These are phyloP conservation scores for Ascochyta clinopodiicola DNA, from an alignment of 2,329 filamentous ascomycete species.

Conservation along the genomic window DNA sequence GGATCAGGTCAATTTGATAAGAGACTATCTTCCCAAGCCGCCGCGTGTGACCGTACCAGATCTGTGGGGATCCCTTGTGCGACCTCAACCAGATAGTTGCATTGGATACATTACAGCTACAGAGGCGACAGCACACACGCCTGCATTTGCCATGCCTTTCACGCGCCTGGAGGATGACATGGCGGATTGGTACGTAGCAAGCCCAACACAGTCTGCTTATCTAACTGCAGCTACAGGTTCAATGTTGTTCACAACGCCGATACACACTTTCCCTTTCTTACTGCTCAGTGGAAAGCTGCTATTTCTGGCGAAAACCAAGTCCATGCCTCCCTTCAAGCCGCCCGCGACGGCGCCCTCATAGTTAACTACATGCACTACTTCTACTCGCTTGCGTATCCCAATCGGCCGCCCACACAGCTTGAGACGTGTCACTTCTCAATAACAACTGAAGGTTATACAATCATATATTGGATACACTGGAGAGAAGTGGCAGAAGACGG, in stretches of 20 bases:
- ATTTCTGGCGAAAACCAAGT: slow-evolving; percentile 21
- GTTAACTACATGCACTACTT: no score
- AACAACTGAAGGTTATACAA: no score
- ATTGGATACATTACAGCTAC: slow-evolving; percentile 22
- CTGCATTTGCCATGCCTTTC: background rate
- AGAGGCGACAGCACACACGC: slow-evolving; percentile 17
- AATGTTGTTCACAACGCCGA: slow-evolving; percentile 20
- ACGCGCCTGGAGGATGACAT: no score
- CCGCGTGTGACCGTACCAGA: slow-evolving; percentile 15
- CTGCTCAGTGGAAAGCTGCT: slow-evolving; percentile 22
- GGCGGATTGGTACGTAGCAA: no score
- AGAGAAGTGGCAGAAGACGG: no score
- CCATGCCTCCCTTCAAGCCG: slow-evolving; percentile 7
- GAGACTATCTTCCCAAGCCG: slow-evolving; percentile 13
- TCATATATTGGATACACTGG: no score
- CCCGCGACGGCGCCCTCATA: no score
- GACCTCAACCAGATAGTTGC: slow-evolving; percentile 23
- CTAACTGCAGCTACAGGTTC: slow-evolving; percentile 7
- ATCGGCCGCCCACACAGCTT: no score
- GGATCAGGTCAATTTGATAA: slow-evolving; percentile 21
- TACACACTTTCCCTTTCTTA: slow-evolving; percentile 23
- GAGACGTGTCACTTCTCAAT: no score
- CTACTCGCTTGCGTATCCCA: no score
- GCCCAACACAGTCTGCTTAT: no score
- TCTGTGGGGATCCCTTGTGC: slow-evolving; percentile 15